Percentiles rank a stretch among this genome's conserved stretches.
Evolutionary conservation across 1,284 basidiomycete species (phyloP).

Genomic region (Leccinum subrobustum): DNA sequence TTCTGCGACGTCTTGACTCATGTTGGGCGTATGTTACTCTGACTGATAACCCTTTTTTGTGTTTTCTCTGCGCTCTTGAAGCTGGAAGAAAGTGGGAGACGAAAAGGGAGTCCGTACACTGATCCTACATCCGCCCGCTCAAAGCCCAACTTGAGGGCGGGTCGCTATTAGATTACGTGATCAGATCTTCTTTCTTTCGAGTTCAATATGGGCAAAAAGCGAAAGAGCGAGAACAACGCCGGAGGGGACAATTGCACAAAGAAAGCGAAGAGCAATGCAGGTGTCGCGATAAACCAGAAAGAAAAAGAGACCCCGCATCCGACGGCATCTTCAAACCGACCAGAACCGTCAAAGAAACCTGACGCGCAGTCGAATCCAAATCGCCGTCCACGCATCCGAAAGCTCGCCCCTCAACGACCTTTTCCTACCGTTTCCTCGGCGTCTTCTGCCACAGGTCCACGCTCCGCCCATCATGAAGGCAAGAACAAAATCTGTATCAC

Average conservation of each 20-base stretch:
- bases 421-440: constrained; percentile 74
- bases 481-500: constrained; percentile 81
- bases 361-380: constrained; percentile 4
- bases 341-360: constrained; percentile 5
- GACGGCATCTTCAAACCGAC: background rate
- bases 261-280: constrained; percentile 16
- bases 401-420: constrained; percentile 68
- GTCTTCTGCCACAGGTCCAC: constrained; percentile 78
- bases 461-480: constrained; percentile 65
- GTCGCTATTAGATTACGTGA: constrained; percentile 16
- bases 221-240: constrained; percentile 19
- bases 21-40: constrained; percentile 41
- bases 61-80: constrained; percentile 6
- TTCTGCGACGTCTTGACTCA: constrained; percentile 79
- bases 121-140: constrained; percentile 12
- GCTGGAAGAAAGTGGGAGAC: background rate
- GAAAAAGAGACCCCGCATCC: background rate
- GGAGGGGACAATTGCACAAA: constrained; percentile 12
- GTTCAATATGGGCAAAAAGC: constrained; percentile 27
- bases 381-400: constrained; percentile 47
- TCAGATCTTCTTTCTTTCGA: background rate
- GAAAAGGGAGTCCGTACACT: constrained; percentile 1
- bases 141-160: constrained; percentile 26
- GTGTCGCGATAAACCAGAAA: background rate
- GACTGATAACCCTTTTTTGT: constrained; percentile 13